phyloP scores from a whole-genome alignment of 2,329 filamentous ascomycete species.

The Neofusicoccum ribis region DNA sequence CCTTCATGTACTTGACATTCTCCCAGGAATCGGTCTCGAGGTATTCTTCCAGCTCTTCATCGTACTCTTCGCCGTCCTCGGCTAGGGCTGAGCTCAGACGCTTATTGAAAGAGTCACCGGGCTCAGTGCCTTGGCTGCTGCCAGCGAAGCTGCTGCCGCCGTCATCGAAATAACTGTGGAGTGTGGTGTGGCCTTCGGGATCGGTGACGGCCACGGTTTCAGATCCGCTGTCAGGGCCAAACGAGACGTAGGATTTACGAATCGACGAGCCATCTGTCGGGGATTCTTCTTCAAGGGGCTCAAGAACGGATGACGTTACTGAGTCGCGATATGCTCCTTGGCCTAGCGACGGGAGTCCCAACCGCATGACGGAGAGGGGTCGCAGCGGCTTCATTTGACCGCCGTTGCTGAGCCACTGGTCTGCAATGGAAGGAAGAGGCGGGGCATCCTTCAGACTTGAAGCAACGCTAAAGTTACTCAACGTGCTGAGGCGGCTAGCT shows the following conservation, averaged over 20 bases:
- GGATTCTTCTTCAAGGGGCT: constrained; percentile 89
- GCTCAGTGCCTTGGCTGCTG: constrained; percentile 58
- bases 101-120: constrained; percentile 73
- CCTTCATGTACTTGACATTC: constrained; percentile 99
- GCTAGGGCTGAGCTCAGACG: constrained; percentile 80
- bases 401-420: constrained; percentile 75
- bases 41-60: constrained; percentile 88
- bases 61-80: constrained; percentile 87
- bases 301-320: constrained; percentile 82
- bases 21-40: constrained; percentile 91
- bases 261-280: constrained; percentile 70
- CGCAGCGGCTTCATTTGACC: constrained; percentile 50
- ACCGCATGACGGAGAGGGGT: constrained; percentile 61
- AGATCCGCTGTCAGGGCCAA: constrained; percentile 67
- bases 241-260: constrained; percentile 95
- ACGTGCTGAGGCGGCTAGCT: constrained; percentile 88
- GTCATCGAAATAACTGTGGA: constrained; percentile 84
- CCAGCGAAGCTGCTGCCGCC: constrained; percentile 71
- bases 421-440: constrained; percentile 91
- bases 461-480: constrained; percentile 89
- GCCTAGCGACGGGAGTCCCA: constrained; percentile 50
- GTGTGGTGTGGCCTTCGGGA: constrained; percentile 66
- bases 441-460: constrained; percentile 92
- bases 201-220: constrained; percentile 76
- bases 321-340: constrained; percentile 74